Evolutionary conservation across 495 filamentous ascomycete species (phyloP).

Genomic region (Penicillium taxi): DNA sequence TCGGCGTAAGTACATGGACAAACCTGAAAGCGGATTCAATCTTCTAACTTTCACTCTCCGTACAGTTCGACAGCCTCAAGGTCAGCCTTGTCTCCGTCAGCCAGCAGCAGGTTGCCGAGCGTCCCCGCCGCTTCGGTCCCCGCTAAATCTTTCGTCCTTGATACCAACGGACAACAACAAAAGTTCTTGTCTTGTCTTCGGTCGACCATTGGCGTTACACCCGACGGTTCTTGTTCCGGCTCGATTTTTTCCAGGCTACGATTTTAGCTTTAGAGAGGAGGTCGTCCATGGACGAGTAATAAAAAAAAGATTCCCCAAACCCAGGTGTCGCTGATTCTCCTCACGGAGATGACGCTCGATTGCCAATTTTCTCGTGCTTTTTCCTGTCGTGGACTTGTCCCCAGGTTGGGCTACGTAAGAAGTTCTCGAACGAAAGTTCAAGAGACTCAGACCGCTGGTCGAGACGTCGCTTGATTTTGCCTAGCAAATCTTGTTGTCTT

Average conservation of each 20-base stretch:
- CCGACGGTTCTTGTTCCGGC: constrained; percentile 18
- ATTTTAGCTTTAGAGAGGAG: constrained; percentile 29
- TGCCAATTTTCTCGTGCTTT: constrained; percentile 55
- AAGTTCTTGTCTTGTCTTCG: constrained; percentile 27
- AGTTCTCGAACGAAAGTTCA: constrained; percentile 5
- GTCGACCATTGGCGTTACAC: constrained; percentile 28
- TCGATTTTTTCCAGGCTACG: constrained; percentile 18
- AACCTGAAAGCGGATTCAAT: too few relatives aligned
- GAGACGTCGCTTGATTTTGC: constrained; percentile 5
- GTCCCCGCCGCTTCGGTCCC: constrained; percentile 59
- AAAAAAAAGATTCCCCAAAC: constrained; percentile 48
- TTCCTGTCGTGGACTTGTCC: constrained; percentile 7
- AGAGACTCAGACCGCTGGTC: constrained; percentile 11
- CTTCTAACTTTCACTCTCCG: too few relatives aligned
- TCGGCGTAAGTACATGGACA: constrained; percentile 90
- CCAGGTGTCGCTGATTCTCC: constrained; percentile 87
- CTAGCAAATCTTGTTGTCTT: constrained; percentile 4
- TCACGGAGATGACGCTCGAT: constrained; percentile 77
- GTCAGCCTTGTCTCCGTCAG: constrained; percentile 86
- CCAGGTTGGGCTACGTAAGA: constrained; percentile 18
- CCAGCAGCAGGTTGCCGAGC: constrained; percentile 76
- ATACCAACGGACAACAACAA: constrained; percentile 16
- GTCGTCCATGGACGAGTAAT: constrained; percentile 42
- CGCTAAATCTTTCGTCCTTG: constrained; percentile 26
- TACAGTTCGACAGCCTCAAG: constrained; percentile 90